phyloP scores from a whole-genome alignment of 2,329 filamentous ascomycete genomes.

The Alternaria arborescens region DNA sequence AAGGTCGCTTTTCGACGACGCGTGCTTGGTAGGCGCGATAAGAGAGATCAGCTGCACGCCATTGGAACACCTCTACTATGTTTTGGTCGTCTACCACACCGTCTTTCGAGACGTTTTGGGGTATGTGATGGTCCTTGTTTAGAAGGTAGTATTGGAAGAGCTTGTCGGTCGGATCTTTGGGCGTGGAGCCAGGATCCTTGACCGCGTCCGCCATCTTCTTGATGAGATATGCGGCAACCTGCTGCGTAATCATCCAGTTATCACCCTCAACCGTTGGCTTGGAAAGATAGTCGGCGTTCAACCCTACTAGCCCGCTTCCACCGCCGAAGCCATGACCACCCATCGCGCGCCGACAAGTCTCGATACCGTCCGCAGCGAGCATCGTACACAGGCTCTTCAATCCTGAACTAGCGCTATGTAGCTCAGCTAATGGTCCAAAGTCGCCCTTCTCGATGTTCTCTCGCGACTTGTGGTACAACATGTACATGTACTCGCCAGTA shows the following conservation, averaged over 20 bases:
- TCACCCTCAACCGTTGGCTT: slow-evolving; percentile 66
- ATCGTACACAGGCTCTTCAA: slow-evolving; percentile 64
- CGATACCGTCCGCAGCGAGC: slow-evolving; percentile 63
- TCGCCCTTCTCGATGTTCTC: slow-evolving; percentile 60
- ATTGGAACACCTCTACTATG: slow-evolving; percentile 57
- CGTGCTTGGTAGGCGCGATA: slow-evolving; percentile 56
- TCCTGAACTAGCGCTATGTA: slow-evolving; percentile 64
- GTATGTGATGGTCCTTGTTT: slow-evolving; percentile 36
- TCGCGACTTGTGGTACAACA: slow-evolving; percentile 58
- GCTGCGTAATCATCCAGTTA: slow-evolving; percentile 67
- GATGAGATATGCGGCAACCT: slow-evolving; percentile 61
- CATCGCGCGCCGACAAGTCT: slow-evolving; percentile 62
- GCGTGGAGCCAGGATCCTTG: slow-evolving; percentile 40
- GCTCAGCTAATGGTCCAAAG: slow-evolving; percentile 59
- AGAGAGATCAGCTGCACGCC: slow-evolving; percentile 55
- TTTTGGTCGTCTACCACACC: slow-evolving; percentile 49
- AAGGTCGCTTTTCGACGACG: slow-evolving; percentile 56
- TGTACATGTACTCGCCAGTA: slow-evolving; percentile 60
- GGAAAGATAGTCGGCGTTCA: slow-evolving; percentile 61
- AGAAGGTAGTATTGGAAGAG: slow-evolving; percentile 54
- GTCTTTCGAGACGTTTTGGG: slow-evolving; percentile 35
- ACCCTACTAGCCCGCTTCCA: slow-evolving; percentile 61
- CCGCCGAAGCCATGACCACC: slow-evolving; percentile 65
- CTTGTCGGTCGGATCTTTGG: slow-evolving; percentile 52
- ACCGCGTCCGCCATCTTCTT: slow-evolving; percentile 60